A percentile compares a stretch with the other conserved stretches of the same genome.
phyloP scores from a whole-genome alignment of 208 protist species.

The Acanthamoeba sp. region DNA sequence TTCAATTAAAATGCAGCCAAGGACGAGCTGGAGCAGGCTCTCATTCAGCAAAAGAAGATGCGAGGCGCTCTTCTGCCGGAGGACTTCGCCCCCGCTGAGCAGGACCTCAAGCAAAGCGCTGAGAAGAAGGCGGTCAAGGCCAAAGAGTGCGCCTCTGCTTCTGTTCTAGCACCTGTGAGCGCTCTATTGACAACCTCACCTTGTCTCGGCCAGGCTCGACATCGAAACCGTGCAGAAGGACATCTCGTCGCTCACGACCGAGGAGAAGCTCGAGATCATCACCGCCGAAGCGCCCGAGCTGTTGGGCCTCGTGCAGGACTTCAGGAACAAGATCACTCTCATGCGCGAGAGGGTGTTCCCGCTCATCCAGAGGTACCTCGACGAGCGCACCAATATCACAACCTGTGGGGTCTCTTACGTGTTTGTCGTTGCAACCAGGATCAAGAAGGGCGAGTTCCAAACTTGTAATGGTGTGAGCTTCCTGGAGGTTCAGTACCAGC shows the following conservation, averaged over 20 bases:
- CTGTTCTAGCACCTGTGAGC: no score
- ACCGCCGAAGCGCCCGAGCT: constrained; percentile 11
- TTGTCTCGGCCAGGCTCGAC: neutral
- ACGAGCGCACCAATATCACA: constrained; percentile 90
- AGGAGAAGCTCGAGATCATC: constrained; percentile 59
- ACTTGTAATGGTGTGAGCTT: constrained; percentile 80
- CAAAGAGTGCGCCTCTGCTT: constrained; percentile 10
- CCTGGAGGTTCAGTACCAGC: constrained; percentile 80
- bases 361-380: constrained; percentile 93
- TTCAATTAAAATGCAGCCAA: constrained; percentile 19
- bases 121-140: neutral
- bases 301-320: constrained; percentile 78
- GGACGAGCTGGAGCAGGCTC: constrained; percentile 69
- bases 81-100: constrained; percentile 30
- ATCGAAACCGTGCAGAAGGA: constrained; percentile 20
- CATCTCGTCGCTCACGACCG: constrained; percentile 48
- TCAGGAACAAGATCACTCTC: constrained; percentile 91
- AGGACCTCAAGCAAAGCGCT: constrained; percentile 42
- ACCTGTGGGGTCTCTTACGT: no score
- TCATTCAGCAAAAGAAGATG: constrained; percentile 31
- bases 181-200: no score
- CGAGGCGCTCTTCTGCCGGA: neutral
- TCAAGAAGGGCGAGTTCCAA: constrained; percentile 91
- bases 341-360: constrained; percentile 93
- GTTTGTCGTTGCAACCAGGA: no score